Evolutionary conservation across 2,329 filamentous ascomycete genomes (phyloP), one percentile per base, ranked within the genome.

Genomic region (Dissoconium aciculare): DNA sequence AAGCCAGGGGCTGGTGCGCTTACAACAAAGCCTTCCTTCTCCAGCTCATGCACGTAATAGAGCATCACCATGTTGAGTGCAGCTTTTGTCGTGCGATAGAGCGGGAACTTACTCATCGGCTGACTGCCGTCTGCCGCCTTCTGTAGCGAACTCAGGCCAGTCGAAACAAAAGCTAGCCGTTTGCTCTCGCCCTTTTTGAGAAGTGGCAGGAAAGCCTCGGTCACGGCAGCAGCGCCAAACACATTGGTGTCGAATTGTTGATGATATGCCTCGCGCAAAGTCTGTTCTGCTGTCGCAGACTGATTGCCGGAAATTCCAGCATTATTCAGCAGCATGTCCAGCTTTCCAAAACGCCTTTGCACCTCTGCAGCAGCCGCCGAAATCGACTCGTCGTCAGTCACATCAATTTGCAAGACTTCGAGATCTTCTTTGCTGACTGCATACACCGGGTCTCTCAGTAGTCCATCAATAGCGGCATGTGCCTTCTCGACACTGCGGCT

Each of bases 371-470:
- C 56, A 5, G 58, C 59, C 3, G 44, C 36, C 4, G 39, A 35
- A 40, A 66, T 60, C 21, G 58, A 58, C 4, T 51, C 48, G 33
- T 64, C 59, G 17, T 49, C 51, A 16, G 49, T 53, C 5, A 64
- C 43, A 40, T 66, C 61, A 11, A 66, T 54, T 15, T 52, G 45
- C 4, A 63, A 38, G 1, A 56, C 37, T 21, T 59, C 53, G 17
- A 58, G 46, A 13, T 49, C 50, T 1, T 52, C 30, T 38, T 44
- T 37, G 43, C 41, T 4, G 13, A 46, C 38, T 23, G 46, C 28
- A 3, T 51, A 31, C 3, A 47, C 48, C 3, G 46, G 44, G 12
- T 50, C 36, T 4, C 38, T 37, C 15, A 39, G 27, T 6, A 54
- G 51, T 9, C 30, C 15, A 9, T 51, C 30, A 17, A 57, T 50